A percentile compares a stretch with the other conserved stretches of the same genome.
Evolutionary conservation across 305 asterid genomes (phyloP).

Genomic region (Fraxinus ornus): DNA sequence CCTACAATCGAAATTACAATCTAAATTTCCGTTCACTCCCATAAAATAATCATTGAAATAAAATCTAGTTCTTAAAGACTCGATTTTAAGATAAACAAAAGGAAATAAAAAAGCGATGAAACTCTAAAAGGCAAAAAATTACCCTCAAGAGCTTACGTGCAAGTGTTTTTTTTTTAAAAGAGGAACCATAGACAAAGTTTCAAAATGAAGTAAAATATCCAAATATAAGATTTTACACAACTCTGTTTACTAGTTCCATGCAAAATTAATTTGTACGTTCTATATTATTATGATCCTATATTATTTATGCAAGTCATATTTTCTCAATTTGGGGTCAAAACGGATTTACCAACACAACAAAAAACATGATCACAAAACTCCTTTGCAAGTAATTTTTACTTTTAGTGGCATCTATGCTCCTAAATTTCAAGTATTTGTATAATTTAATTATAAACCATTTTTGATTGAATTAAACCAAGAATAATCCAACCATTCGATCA

Average conservation of each 20-base stretch:
- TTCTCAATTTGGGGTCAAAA: constrained; percentile 4
- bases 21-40: constrained; percentile 19
- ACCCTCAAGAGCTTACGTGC: background rate
- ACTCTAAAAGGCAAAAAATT: background rate
- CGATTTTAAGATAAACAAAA: background rate
- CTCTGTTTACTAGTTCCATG: background rate
- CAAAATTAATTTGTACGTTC: background rate
- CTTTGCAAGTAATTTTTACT: constrained; percentile 5
- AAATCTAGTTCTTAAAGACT: background rate
- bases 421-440: background rate
- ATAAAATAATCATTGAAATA: constrained; percentile 11
- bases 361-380: background rate
- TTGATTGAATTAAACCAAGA: background rate
- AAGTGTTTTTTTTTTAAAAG: background rate
- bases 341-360: background rate
- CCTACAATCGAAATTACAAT: constrained; percentile 36
- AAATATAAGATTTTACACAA: constrained; percentile 5
- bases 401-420: background rate
- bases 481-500: constrained; percentile 9
- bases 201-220: background rate
- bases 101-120: background rate
- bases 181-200: background rate
- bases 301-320: background rate
- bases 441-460: background rate
- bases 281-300: background rate